Base-by-base conservation (phyloP, 2,329 filamentous ascomycete species). In the Sporothrix mexicana region DNA sequence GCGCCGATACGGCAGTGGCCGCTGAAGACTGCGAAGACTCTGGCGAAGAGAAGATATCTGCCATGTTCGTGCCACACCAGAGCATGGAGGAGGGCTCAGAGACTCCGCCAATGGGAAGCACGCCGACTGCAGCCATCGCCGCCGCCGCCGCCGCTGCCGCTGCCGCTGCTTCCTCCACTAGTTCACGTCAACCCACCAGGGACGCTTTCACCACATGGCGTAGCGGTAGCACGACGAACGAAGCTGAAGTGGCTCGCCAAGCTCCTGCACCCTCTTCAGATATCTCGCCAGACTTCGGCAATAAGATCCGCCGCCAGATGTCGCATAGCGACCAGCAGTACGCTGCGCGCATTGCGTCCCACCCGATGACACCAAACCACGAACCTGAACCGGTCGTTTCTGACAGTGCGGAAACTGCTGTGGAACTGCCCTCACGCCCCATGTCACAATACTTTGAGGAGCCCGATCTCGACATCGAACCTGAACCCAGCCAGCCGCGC, bases 1-100 rank as follows among this genome's bases (percentile, higher is more conserved):
- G 80, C 73, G 80, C 80, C 68, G 83, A 82, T 13, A 74, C 74
- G 47, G 72, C 81, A 67, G 82, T 83, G 69, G 80, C 79, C 64
- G 79, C 80, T 67, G 84, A 86, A 74, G 85, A 88, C 62, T 84
- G 83, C 20, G 87, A 89, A 55, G 87, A 89, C 73, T 94, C 92
- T 15, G 91, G 93, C 73, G 90, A 93, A 79, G 93, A 96, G 80
- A 93, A 95, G 80, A 94, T 96, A 75, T 94, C 92, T n/a, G 93
- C 93, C 30, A 86, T 94, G 55, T 96, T 96, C 79, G 86, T 94
- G 66, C 93, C 93, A 57, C 93, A 95, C 83, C 90, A 93, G 77
- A 86, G 86, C 61, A 81, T 85, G 55, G 84, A 85, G 67, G 80
- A 82, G 69, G 80, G 81, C 74, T 77, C 81, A 70, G 74, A 79